Evolutionary conservation across 345 rosid genomes (phyloP), one percentile per base, ranked within the genome.

Genomic region (Eucalyptus sp.): DNA sequence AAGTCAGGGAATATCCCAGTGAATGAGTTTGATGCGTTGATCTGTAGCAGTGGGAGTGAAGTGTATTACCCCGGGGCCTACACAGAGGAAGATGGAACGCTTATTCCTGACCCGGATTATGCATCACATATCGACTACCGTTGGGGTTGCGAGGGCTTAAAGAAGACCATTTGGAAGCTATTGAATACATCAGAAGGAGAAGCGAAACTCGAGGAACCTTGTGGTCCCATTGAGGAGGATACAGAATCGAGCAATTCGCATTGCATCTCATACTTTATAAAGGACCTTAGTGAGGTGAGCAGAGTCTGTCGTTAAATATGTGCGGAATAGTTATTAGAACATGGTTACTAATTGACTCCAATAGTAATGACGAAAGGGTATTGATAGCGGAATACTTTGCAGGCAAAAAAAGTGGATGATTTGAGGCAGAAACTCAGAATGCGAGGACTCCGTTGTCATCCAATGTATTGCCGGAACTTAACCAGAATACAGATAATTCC

Each of bases 381-480:
- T 86, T 89, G 48, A 90, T 33, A n/a, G 83, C 80, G 48, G 46
- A 54, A 87, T 92, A 89, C 86, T 90, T 80, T 91, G 81, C 94
- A 97, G 99, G 95, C 93, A 12, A 94, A 90, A 92, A 96, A 79
- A 89, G 92, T 97, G 48, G 97, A 97, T 90, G 98, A 97, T 89
- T 93, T 97, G 95, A 94, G 98, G 89, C 99, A 96, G 94, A 97
- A 95, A 92, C 96, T 97, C 85, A 93, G 99, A 90, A 93, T 97
- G 94, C 91, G 99, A 54, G 99, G 99, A 43, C 98, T 97, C 44
- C 98, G 99, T 56, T 96, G 99, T 91, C 99, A 97, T 92, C 98
- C 97, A 1, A 96, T 97, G 98, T 97, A 97, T 50, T 96, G 99
- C 93, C 91, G 99, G 92, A 95, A 92, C 91, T 94, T 95, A 17